These are phyloP conservation scores for Talaromyces trachyspermus DNA, from an alignment of 495 filamentous ascomycete genomes.

Conservation along the genomic window DNA sequence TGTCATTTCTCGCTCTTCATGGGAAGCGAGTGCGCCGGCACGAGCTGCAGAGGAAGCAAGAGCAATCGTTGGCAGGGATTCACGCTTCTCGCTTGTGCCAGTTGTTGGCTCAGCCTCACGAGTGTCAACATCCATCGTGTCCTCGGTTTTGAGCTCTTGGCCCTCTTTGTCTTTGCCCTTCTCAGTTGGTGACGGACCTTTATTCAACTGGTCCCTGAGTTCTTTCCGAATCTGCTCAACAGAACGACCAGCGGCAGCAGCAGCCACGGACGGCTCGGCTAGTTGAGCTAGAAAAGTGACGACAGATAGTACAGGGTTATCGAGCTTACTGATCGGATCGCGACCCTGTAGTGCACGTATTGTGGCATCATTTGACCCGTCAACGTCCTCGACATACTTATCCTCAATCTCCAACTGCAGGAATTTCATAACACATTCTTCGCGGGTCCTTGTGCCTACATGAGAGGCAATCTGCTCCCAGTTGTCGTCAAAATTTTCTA, in stretches of 20 bases:
- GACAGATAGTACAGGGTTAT: slow-evolving; percentile 94
- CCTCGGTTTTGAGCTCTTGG: slow-evolving; percentile 54
- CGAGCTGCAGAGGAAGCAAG: slow-evolving; percentile 80
- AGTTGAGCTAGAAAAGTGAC: slow-evolving; percentile 86
- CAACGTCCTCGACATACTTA: slow-evolving; percentile 75
- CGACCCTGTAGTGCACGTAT: slow-evolving; percentile 61
- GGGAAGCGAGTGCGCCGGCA: slow-evolving; percentile 79
- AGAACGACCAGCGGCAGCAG: slow-evolving; percentile 77
- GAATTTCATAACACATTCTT: slow-evolving; percentile 96
- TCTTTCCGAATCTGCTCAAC: slow-evolving; percentile 76
- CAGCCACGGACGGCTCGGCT: slow-evolving; percentile 78
- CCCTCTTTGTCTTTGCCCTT: slow-evolving; percentile 47
- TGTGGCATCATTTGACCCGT: slow-evolving; percentile 48
- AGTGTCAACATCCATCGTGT: slow-evolving; percentile 61
- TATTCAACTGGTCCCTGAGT: slow-evolving; percentile 66
- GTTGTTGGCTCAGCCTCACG: slow-evolving; percentile 22
- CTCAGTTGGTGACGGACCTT: slow-evolving; percentile 25
- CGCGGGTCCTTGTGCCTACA: slow-evolving; percentile 82
- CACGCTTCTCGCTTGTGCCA: slow-evolving; percentile 25
- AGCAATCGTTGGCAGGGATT: slow-evolving; percentile 64
- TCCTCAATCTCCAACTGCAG: slow-evolving; percentile 86
- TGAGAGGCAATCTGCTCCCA: slow-evolving; percentile 90
- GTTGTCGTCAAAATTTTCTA: slow-evolving; percentile 89
- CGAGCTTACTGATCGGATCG: slow-evolving; percentile 77
- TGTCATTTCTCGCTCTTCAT: slow-evolving; percentile 95